Base-by-base conservation (phyloP, 2,329 filamentous ascomycete genomes). In the Moelleriella libera region DNA sequence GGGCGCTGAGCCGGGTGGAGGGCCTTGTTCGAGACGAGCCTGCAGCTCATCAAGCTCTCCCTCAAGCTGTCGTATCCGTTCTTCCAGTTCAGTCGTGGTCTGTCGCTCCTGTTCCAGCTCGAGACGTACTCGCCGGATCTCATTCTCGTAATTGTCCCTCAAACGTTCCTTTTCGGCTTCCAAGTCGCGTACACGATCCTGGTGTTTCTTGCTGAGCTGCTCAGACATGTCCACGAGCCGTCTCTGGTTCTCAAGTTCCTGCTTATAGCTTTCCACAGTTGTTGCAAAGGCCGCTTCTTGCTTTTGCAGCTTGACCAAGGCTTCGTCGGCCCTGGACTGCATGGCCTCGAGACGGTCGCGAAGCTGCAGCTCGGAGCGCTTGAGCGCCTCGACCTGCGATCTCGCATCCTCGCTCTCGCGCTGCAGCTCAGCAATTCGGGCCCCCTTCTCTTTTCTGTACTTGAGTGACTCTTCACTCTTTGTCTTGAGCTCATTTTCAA, bases 391-490 rank as follows among this genome's bases (percentile, higher is more conserved):
- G 46, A 88, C 75, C 32, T 77, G 83, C 21, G 85, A 82, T 52
- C 76, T 82, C 43, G 84, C 80, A 54, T 98, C 92, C 55, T 97
- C 90, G 55, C 90, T 85, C 51, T 85, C 79, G 47, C 88, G 85
- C 64, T 96, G 86, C 30, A 98, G 77, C 58, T 94, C 86, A 7
- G 88, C 78, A 55, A 97, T 87, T 40, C 86, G 84, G 1, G 88
- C 83, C 52, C 86, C 86, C 72, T 96, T 97, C 61, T 98, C 92
- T 61, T 95, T 97, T 52, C 92, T 81, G 65, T 85, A 90, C 59
- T 89, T 95, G 54, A 90, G 77, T 44, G 88, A 81, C 61, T 98
- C 92, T 7, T 82, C 78, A 51, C 78, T 83, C 68, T 95, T 94
- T 0, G 86, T 89, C 69, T 94, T 90, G 28, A 97, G 75, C 63